These are phyloP conservation scores for Leccinum solheimii DNA, from an alignment of 1,284 basidiomycete species.

Conservation along the genomic window DNA sequence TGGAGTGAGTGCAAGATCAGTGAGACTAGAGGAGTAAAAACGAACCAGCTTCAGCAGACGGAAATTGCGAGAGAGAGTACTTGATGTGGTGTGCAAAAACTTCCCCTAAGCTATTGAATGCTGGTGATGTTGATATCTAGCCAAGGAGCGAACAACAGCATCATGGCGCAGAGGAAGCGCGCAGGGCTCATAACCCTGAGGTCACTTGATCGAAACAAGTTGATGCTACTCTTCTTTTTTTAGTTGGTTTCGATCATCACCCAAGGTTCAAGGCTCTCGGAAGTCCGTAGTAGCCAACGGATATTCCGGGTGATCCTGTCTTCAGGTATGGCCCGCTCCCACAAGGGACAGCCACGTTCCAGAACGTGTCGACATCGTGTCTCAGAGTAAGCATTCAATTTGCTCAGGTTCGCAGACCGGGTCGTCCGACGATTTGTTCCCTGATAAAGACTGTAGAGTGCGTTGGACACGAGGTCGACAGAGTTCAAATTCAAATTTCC, in stretches of 20 bases:
- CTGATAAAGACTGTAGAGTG: not conserved
- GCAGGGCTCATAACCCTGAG: conserved; percentile 42
- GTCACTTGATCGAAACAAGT: conserved; percentile 43
- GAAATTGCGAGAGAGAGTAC: not conserved
- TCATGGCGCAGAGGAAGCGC: conserved; percentile 43
- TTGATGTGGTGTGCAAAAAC: no score
- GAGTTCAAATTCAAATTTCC: not conserved
- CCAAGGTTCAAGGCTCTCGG: no score
- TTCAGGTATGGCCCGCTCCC: not conserved
- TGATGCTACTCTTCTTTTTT: conserved; percentile 26
- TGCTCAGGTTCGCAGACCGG: not conserved
- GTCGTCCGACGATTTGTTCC: not conserved
- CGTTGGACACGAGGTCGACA: not conserved
- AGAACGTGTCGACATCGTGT: not conserved
- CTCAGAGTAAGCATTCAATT: not conserved
- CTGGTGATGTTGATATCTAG: not conserved
- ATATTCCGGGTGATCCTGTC: not conserved
- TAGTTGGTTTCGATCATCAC: no score
- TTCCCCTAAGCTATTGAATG: not conserved
- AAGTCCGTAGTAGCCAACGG: not conserved
- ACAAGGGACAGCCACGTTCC: not conserved
- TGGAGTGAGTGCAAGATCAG: not conserved
- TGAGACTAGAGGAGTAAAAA: not conserved
- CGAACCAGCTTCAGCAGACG: conserved; percentile 4
- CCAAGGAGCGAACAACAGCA: conserved; percentile 22